Percentiles rank a stretch among this genome's conserved stretches.
These are phyloP conservation scores for Diplogelasinospora grovesii DNA, from an alignment of 495 filamentous ascomycete species.

Conservation along the genomic window DNA sequence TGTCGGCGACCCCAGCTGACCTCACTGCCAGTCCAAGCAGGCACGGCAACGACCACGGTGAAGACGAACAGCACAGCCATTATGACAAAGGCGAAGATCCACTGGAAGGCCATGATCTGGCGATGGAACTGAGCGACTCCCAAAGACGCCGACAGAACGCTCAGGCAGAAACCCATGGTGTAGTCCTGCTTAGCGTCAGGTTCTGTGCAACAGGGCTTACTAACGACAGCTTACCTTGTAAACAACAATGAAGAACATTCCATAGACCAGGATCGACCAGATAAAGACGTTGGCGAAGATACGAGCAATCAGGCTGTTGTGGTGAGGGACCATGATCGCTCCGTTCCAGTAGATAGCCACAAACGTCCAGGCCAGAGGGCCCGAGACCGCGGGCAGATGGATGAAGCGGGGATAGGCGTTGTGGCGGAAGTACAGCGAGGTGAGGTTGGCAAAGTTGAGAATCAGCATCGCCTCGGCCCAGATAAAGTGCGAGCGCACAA, in stretches of 20 bases:
- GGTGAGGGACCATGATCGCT: slow-evolving; percentile 62
- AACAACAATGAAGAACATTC: slow-evolving; percentile 59
- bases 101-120: slow-evolving; percentile 70
- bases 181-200: slow-evolving; percentile 50
- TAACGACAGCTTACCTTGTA: slow-evolving; percentile 45
- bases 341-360: slow-evolving; percentile 84
- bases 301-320: slow-evolving; percentile 50
- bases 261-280: slow-evolving; percentile 72
- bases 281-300: slow-evolving; percentile 81
- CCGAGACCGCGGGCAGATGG: slow-evolving; percentile 65
- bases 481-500: slow-evolving; percentile 64
- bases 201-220: neutral
- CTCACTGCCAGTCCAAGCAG: slow-evolving; percentile 53
- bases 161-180: slow-evolving; percentile 71
- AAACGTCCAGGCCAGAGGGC: slow-evolving; percentile 77
- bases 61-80: slow-evolving; percentile 65
- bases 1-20: slow-evolving; percentile 25
- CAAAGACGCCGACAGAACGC: slow-evolving; percentile 64
- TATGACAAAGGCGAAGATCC: slow-evolving; percentile 85
- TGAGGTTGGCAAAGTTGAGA: slow-evolving; percentile 74
- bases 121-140: slow-evolving; percentile 68
- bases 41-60: slow-evolving; percentile 56
- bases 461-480: slow-evolving; percentile 69
- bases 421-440: slow-evolving; percentile 72
- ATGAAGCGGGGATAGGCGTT: slow-evolving; percentile 58